Evolutionary conservation across 164 flowering plant species (phyloP), one percentile per base, ranked within the genome.

Genomic region (Paratinospora sagittata): DNA sequence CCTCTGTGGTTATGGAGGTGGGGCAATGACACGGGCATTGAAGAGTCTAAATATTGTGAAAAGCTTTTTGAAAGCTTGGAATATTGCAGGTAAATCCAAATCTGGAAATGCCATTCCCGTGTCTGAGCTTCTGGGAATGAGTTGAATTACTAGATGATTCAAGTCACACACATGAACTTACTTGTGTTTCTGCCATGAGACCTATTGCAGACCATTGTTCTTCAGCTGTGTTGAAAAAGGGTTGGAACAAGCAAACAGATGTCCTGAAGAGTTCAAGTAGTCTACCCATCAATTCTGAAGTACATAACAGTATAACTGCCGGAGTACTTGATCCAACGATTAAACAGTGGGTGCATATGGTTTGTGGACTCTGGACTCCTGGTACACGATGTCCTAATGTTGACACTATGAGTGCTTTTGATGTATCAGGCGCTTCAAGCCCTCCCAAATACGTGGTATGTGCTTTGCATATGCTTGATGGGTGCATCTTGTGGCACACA

Each of bases 331-430:
- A 87, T 80, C 76, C 83, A 16, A 81, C 79, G 70, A 78, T 81
- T 67, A 84, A 75, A 76, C 90, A 87, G 80, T 87, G 90, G 90
- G 84, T 87, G 64, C 90, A 87, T 76, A 81, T 87, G 90, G 90
- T 87, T 63, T 87, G 90, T 83, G 90, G 87, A 39, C 85, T 87
- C 41, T 87, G 90, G 90, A 87, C 85, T 19, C 87, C 90, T n/a
- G 86, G 85, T 60, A 87, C 90, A 74, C 78, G 88, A 52, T 87
- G 90, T 74, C 88, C 90, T 65, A 87, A 87, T 83, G 90, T 87
- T 37, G 79, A 85, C 71, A 85, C 90, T 6, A 87, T 87, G 90
- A 85, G 84, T 78, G 83, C 90, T 66, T 87, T 87, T 80, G 90
- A 87, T 81, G 87, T 87, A 49, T 87, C 90, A 69, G 87, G 85